A percentile compares a stretch with the other conserved stretches of the same genome.
Conservation (phyloP, 2,329 filamentous ascomycete species). For the Xylariaceae sp. region DNA sequence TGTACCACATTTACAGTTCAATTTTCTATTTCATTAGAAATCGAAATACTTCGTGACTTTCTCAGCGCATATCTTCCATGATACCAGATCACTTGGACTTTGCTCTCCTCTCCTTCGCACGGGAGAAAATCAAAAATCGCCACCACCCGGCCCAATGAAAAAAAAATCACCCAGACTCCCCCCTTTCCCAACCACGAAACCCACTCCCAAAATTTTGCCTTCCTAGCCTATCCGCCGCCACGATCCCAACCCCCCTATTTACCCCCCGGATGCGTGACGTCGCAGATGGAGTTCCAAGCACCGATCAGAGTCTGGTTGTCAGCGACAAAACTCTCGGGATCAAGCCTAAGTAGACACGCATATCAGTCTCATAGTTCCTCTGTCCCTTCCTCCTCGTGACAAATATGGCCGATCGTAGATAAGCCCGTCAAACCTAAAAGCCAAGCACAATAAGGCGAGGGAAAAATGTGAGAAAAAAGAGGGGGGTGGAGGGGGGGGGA, state of each 20-base stretch:
- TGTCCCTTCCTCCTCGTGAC: too few relatives aligned
- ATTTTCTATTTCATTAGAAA: too few relatives aligned
- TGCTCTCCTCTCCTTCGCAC: background rate
- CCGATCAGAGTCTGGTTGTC: slow-evolving; percentile 31
- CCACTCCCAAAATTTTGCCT: background rate
- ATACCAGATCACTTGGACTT: too few relatives aligned
- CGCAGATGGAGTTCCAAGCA: slow-evolving; percentile 37
- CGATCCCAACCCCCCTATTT: background rate
- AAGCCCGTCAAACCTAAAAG: too few relatives aligned
- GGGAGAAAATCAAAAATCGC: background rate
- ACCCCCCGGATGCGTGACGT: background rate
- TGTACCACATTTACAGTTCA: too few relatives aligned
- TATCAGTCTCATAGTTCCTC: background rate
- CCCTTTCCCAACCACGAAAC: background rate
- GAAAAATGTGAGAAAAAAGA: background rate
- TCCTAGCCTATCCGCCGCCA: background rate
- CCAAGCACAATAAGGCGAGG: too few relatives aligned
- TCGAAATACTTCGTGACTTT: too few relatives aligned
- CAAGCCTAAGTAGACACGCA: slow-evolving; percentile 23
- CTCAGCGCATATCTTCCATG: too few relatives aligned
- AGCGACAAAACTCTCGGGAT: slow-evolving; percentile 30
- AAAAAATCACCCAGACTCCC: background rate
- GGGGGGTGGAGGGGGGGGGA: background rate
- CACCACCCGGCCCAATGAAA: background rate
- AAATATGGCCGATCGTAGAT: too few relatives aligned